These are phyloP conservation scores for Lathyrus oleraceus DNA, from an alignment of 306 rosid species.

Conservation along the genomic window DNA sequence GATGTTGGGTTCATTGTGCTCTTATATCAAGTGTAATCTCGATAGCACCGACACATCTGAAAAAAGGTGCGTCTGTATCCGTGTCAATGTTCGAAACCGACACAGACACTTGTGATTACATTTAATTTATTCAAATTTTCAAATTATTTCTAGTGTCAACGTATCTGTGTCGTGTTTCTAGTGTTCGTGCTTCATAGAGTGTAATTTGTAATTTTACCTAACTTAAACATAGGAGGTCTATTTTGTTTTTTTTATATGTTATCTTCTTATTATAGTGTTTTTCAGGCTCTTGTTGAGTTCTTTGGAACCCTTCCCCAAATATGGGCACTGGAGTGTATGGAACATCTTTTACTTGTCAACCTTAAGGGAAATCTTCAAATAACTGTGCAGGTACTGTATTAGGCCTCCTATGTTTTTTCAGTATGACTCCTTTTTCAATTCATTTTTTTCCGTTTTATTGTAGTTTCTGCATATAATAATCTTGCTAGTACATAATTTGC, in stretches of 20 bases:
- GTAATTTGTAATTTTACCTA: background rate
- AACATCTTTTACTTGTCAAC: constrained; percentile 88
- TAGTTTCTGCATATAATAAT: constrained; percentile 4
- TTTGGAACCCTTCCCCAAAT: constrained; percentile 82
- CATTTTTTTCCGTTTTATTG: background rate
- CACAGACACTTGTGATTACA: no score
- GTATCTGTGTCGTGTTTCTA: no score
- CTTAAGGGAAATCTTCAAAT: constrained; percentile 93
- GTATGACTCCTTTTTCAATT: background rate
- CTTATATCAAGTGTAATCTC: background rate
- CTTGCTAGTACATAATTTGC: constrained; percentile 31
- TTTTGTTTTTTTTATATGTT: background rate
- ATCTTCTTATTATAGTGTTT: constrained; percentile 32
- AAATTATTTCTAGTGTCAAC: no score
- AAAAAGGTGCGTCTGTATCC: no score
- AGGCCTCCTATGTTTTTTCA: background rate
- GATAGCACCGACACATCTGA: no score
- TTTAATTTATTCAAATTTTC: no score
- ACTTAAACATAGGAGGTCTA: background rate
- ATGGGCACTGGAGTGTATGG: constrained; percentile 97
- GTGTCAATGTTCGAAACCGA: no score
- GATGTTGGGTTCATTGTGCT: background rate
- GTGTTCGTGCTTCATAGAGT: background rate
- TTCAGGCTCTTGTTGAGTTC: constrained; percentile 83
- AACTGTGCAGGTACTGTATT: constrained; percentile 73